Evolutionary conservation across 192 early-diverging fungal genomes (phyloP).

Genomic region (Coemansia sp.): DNA sequence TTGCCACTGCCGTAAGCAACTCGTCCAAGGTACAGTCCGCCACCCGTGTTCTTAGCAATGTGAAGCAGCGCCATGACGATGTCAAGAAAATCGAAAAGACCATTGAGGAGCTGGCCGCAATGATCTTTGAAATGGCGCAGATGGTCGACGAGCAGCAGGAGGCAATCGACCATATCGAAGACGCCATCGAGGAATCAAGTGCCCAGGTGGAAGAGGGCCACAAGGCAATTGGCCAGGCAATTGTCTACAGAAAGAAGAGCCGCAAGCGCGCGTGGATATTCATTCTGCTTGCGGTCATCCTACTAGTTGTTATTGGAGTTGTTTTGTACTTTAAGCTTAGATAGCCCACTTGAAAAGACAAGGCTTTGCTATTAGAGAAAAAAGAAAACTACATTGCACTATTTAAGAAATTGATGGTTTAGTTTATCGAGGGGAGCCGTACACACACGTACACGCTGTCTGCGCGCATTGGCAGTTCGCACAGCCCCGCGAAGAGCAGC

Average conservation of each 20-base stretch:
- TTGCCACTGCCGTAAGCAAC: slow-evolving; percentile 16
- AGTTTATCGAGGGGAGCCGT: slow-evolving; percentile 31
- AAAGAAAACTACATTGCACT: slow-evolving; percentile 4
- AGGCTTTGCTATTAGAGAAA: slow-evolving; percentile 7
- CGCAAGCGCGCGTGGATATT: slow-evolving; percentile 25
- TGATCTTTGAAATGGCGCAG: slow-evolving; percentile 19
- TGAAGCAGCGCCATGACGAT: slow-evolving; percentile 23
- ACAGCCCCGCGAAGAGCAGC: slow-evolving; percentile 19
- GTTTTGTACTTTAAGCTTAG: slow-evolving; percentile 18
- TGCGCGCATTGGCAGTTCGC: slow-evolving; percentile 18
- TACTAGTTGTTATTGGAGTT: slow-evolving; percentile 40
- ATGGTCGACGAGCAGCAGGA: slow-evolving; percentile 31
- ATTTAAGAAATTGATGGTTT: background rate
- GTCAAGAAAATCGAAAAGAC: slow-evolving; percentile 29
- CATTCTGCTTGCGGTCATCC: slow-evolving; percentile 28
- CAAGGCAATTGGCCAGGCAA: slow-evolving; percentile 20
- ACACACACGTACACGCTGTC: slow-evolving; percentile 16
- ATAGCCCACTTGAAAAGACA: background rate
- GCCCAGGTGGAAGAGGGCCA: slow-evolving; percentile 11
- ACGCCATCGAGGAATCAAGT: slow-evolving; percentile 12
- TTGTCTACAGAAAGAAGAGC: slow-evolving; percentile 13
- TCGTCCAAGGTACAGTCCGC: slow-evolving; percentile 9
- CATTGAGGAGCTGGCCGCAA: slow-evolving; percentile 16
- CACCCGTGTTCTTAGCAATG: slow-evolving; percentile 17
- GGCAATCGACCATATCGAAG: slow-evolving; percentile 28